Base-by-base conservation (phyloP, 805 yeast species). In the Ogataea polymorpha region DNA sequence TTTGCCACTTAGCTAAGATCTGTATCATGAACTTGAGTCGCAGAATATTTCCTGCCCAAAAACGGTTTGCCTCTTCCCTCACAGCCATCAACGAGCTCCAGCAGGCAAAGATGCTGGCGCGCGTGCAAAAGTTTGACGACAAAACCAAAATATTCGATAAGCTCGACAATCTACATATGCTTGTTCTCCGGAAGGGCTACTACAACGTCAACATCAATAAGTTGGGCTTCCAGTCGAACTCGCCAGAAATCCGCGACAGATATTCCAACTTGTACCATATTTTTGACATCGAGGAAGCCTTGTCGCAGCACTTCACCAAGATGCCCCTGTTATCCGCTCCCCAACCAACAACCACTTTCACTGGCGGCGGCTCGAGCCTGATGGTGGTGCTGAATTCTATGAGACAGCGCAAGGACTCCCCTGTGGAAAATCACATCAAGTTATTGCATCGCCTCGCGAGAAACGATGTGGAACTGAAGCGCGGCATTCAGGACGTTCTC, bases 161-260 rank as follows among this genome's bases (percentile, higher is more conserved):
- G 37, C 43, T 62, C 5, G 66, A 62, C 37, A 53, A 52, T 9
- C 45, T 62, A n/a, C 60, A 56, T 35, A 35, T 57, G 33, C 38
- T 62, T 8, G 48, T 61, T n/a, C 60, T 59, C 37, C 52, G 63
- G 38, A 62, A 62, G 40, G 66, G 66, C 2, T 61, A 61, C 27
- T 60, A 55, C 38, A 57, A 59, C 37, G 18, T 51, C 12, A 54
- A 50, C 37, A 44, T 61, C 13, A 61, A 61, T 39, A 56, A 59
- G 32, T 49, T 62, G 15, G 58, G 54, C 26, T 61, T 62, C 41
- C 44, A 51, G 24, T 57, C 65, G 7, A 62, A 62, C 39, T 46
- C 49, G 7, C 31, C 46, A 4, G 51, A 48, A 35, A 55, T 61
- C 7, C 49, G 48, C 11, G 42, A 42, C 13, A 45, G 47, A 13